Evolutionary conservation across 2,329 filamentous ascomycete species (phyloP), one percentile per base, ranked within the genome.

Genomic region (Hypomyces perniciosus): DNA sequence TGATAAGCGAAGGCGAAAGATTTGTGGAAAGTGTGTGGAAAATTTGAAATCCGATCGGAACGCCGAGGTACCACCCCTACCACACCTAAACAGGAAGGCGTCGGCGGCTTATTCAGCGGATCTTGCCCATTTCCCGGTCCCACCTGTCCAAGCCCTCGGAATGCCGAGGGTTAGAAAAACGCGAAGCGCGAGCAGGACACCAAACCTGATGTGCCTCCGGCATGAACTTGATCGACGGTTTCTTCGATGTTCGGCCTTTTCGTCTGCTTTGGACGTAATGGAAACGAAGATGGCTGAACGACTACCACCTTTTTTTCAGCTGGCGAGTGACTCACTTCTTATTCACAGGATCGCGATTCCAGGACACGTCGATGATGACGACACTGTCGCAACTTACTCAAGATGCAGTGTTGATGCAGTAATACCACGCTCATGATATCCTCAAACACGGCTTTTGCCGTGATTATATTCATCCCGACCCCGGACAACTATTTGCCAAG

Each of bases 1-100:
- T 66, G 67, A 70, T 70, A 69, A 66, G 45, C 44, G 48, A 43
- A 38, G 51, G 40, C 54, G 57, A 60, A 34, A 33, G 5, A 12
- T 47, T 37, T 51, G 43, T 47, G 29, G 30, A n/a, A n/a, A 40
- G 44, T 39, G 44, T 38, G 44, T n/a, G 44, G 44, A 10, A 8
- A 1, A 8, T 31, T 6, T 4, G 45, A 53, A 43, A 1, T 45
- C 51, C 51, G 51, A 53, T 46, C 51, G 33, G 46, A 52, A 8
- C 20, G 28, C 44, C 50, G 50, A 52, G 2, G 42, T n/a, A 20
- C 49, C 45, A 46, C 31, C 20, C 20, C 44, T 27, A 3, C 20
- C 20, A 20, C 20, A 20, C 20, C 20, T 9, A 48, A 34, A 10
- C 5, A 44, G 50, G 13, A 44, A 29, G 34, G 31, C 6, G 6